Conservation (phyloP, 192 early-diverging fungal genomes). For the Chytriomyces sp. region DNA sequence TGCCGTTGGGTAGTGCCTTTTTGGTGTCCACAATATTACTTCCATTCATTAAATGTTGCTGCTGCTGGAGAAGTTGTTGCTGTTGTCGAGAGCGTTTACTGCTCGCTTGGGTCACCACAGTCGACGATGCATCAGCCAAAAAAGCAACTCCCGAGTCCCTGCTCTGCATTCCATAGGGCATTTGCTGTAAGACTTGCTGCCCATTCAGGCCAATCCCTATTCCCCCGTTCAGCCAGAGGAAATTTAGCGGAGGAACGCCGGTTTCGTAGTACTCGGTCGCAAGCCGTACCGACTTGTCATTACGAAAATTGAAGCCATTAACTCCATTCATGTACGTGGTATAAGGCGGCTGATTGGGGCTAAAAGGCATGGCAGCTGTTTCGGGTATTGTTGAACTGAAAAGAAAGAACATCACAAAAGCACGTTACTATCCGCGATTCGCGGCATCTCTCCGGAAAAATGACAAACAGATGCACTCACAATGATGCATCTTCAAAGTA, state of each 20-base stretch:
- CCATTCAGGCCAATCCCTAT: too few relatives aligned
- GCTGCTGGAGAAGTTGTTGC: constrained; percentile 1
- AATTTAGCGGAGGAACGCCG: constrained; percentile 48
- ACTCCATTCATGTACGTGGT: constrained; percentile 54
- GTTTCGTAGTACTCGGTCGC: constrained; percentile 57
- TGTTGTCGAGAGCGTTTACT: background rate
- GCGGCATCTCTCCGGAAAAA: background rate
- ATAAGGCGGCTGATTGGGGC: constrained; percentile 48
- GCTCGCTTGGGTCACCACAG: background rate
- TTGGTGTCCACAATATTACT: background rate
- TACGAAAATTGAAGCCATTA: constrained; percentile 45
- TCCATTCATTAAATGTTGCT: background rate
- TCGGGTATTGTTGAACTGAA: constrained; percentile 44
- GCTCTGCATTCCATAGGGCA: background rate
- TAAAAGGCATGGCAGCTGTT: constrained; percentile 45
- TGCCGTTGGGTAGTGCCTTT: too few relatives aligned
- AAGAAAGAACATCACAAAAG: background rate
- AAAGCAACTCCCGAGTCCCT: background rate
- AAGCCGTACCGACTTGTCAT: constrained; percentile 56
- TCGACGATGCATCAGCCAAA: too few relatives aligned
- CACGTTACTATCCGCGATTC: too few relatives aligned
- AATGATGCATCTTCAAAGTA: constrained; percentile 70
- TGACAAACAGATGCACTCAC: constrained; percentile 38
- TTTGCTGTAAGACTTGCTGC: background rate
- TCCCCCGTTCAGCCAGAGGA: constrained; percentile 48